Percentiles rank a stretch among this genome's conserved stretches.
Conservation (phyloP, 2,329 filamentous ascomycete genomes). For the Bipolaris bicolor region DNA sequence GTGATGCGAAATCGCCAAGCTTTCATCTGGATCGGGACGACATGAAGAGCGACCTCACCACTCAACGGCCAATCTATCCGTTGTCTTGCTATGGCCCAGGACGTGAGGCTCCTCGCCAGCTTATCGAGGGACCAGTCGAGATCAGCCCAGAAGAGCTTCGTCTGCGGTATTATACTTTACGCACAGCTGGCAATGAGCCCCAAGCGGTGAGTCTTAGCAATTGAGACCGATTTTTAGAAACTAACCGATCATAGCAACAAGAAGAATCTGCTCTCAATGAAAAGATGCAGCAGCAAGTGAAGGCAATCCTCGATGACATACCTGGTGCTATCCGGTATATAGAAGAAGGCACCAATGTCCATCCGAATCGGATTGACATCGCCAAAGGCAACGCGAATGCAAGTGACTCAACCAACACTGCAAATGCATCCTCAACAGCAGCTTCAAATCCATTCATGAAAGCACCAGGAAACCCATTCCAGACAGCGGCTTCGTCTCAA, state of each 20-base stretch:
- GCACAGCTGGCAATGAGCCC: slow-evolving; percentile 65
- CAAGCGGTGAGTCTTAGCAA: slow-evolving; percentile 54
- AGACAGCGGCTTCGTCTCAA: slow-evolving; percentile 24
- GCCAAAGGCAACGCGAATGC: slow-evolving; percentile 28
- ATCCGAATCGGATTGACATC: slow-evolving; percentile 44
- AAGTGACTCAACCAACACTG: slow-evolving; percentile 10
- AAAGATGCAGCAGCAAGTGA: slow-evolving; percentile 71
- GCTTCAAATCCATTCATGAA: slow-evolving; percentile 36
- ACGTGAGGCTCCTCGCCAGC: slow-evolving; percentile 75
- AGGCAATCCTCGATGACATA: slow-evolving; percentile 70
- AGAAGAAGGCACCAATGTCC: slow-evolving; percentile 44
- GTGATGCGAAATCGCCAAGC: slow-evolving; percentile 27
- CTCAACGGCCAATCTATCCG: slow-evolving; percentile 80
- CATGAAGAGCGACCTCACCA: slow-evolving; percentile 64
- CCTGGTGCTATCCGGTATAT: slow-evolving; percentile 64
- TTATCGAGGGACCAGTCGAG: slow-evolving; percentile 84
- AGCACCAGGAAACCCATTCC: slow-evolving; percentile 16
- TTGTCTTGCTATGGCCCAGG: slow-evolving; percentile 86
- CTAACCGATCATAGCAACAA: slow-evolving; percentile 58
- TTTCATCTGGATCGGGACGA: slow-evolving; percentile 39
- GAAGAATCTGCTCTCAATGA: slow-evolving; percentile 67
- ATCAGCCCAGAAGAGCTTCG: slow-evolving; percentile 89
- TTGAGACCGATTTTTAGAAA: background rate
- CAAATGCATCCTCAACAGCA: slow-evolving; percentile 12
- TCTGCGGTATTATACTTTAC: slow-evolving; percentile 70